Evolutionary conservation across 805 yeast species (phyloP).

Genomic region (Saturnispora dispora): DNA sequence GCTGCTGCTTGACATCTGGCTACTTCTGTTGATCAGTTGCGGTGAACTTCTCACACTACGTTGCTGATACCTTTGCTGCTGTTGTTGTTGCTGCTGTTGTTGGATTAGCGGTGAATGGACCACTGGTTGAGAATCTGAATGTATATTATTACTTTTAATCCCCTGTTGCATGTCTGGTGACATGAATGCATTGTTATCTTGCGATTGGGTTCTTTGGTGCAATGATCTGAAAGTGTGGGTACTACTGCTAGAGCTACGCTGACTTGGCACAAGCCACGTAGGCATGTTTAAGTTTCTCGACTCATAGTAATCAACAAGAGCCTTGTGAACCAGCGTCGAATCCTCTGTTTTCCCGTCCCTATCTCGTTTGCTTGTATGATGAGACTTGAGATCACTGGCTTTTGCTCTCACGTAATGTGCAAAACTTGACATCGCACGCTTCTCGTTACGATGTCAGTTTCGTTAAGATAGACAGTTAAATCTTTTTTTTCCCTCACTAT

Average conservation of each 20-base stretch:
- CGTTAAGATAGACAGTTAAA: not conserved
- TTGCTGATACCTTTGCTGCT: not conserved
- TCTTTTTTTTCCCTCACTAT: not conserved
- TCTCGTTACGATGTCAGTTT: not conserved
- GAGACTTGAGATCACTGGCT: constrained; percentile 2
- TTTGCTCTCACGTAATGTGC: constrained; percentile 1
- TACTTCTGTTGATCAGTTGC: not conserved
- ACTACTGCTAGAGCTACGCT: not conserved
- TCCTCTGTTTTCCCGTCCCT: constrained; percentile 28
- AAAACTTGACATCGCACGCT: constrained; percentile 1
- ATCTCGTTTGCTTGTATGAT: constrained; percentile 23
- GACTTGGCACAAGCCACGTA: constrained; percentile 20
- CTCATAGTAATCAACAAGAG: constrained; percentile 23
- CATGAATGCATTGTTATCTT: not conserved
- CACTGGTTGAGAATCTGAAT: not conserved
- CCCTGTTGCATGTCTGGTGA: not conserved
- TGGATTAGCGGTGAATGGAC: not conserved
- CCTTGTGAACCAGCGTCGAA: constrained; percentile 27
- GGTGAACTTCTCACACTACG: not conserved
- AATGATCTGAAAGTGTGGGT: not conserved
- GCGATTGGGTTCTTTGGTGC: not conserved
- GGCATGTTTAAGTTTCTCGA: constrained; percentile 20
- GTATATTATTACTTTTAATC: not conserved
- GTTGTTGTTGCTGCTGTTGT: not conserved
- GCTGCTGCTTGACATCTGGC: not conserved